Evolutionary conservation across 2,329 filamentous ascomycete species (phyloP), one percentile per base, ranked within the genome.

Genomic region (Tolypocladium pustulatum): DNA sequence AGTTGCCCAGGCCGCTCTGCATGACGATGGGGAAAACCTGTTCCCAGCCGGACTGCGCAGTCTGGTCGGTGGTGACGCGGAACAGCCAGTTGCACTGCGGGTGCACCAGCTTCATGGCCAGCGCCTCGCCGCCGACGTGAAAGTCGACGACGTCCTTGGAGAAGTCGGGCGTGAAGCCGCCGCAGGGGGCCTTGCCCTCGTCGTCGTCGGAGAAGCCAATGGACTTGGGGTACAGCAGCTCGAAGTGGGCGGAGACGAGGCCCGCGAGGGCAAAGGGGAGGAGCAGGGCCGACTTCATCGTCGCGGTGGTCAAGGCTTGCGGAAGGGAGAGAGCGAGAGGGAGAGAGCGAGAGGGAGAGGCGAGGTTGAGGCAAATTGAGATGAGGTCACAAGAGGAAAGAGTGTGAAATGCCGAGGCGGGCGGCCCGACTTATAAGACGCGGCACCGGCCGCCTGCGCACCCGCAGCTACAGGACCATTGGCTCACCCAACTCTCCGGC

Each of bases 11-110:
- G 20, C 82, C 81, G 58, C 69, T 80, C 70, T 86, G 82, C 64
- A 74, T 67, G 38, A 83, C 72, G 57, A 82, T 77, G 36, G 78
- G 79, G 65, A 77, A 80, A 56, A 84, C 66, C 66, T 83, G 72
- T 32, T 79, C 77, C 83, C 83, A 86, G 66, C 78, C 78, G 25
- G 72, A 71, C 52, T 67, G 65, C 51, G 75, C 78, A 13, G 73
- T 73, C 54, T 72, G 64, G 64, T 83, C 81, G 25, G 78, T 72
- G 15, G 81, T 85, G 62, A 77, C 80, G 61, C 83, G 82, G 73
- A 83, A 81, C 20, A 86, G 74, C 78, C 78, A 85, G 58, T 74
- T 81, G 63, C 74, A 72, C 66, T 81, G 74, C 4, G 79, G 73
- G 65, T 86, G 83, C 3, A 74, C 76, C 9, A 77, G 73, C 9